Evolutionary conservation across 2,329 filamentous ascomycete species (phyloP), one percentile per base, ranked within the genome.

Genomic region (Exophiala xenobiotica): DNA sequence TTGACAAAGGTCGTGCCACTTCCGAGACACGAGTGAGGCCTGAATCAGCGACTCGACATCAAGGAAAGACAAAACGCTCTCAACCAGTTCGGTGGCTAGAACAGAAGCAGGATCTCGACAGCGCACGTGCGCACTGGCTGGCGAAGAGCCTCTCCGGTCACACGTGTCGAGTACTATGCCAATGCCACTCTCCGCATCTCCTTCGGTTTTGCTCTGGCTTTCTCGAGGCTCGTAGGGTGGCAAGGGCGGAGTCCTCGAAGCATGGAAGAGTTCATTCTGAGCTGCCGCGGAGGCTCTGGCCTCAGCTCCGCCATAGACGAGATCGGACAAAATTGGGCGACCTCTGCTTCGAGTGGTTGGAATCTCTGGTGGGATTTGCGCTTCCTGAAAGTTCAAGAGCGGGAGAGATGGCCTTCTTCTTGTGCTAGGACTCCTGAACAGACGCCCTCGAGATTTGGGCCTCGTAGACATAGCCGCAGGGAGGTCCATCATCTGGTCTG

Each of bases 31-130:
- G 12, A 73, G 66, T 61, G 82, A 79, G 23, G 77, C 74, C 42
- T 71, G 70, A 49, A 78, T 72, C 37, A 87, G 70, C 4, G 80
- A 80, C 31, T 70, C 65, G 4, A 78, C 77, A 56, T 85, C 82
- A 33, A 86, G 74, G 61, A 78, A 79, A 1, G 79, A 77, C 49
- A 87, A 73, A 44, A 86, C 74, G 35, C 79, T 73, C 20, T 80
- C 75, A 53, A 78, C 72, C 33, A 86, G 71, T 65, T 86, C 83
- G 8, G 76, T 68, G 2, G 83, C 83, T 3, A 87, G 70, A 6
- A 71, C 67, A 31, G 69, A 67, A 26, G 80, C 72, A 16, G 80
- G 80, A 62, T 85, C 80, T 72, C 63, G 57, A 40, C 71, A 70
- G 24, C 71, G 51, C 20, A 74, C 54, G 26, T 68, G 66, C 37